Evolutionary conservation across 2,329 filamentous ascomycete genomes (phyloP).

Genomic region (Neonectria sp.): DNA sequence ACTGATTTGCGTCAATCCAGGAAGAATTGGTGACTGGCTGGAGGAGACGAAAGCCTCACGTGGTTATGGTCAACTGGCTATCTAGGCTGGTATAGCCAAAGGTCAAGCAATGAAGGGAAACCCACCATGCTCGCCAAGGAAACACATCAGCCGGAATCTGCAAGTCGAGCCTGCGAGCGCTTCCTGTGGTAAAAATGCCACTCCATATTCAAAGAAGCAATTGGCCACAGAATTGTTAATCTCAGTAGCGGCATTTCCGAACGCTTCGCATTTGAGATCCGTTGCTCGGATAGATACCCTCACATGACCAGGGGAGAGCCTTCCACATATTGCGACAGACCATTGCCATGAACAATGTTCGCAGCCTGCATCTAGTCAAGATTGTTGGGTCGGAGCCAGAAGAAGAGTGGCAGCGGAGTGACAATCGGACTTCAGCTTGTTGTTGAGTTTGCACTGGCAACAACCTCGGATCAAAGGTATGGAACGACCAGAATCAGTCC

Average conservation of each 20-base stretch:
- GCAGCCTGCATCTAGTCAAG: background rate
- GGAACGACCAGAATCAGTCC: slow-evolving; percentile 1
- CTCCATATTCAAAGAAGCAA: background rate
- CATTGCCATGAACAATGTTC: background rate
- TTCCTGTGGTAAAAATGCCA: background rate
- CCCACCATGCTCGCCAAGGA: background rate
- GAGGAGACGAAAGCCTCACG: background rate
- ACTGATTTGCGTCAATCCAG: background rate
- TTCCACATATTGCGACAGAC: slow-evolving; percentile 27
- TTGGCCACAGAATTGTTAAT: background rate
- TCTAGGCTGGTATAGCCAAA: background rate
- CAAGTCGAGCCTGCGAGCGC: background rate
- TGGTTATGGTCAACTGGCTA: background rate
- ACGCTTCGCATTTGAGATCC: no score
- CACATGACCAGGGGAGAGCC: background rate
- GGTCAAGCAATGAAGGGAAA: background rate
- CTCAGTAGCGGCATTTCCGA: background rate
- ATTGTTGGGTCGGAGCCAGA: no score
- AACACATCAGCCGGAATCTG: background rate
- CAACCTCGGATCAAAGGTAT: background rate
- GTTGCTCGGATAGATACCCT: background rate
- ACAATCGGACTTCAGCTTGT: background rate
- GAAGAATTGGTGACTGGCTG: background rate
- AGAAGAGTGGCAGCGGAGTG: background rate
- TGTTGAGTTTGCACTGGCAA: background rate